A percentile compares a stretch with the other conserved stretches of the same genome.
These are phyloP conservation scores for Rhodotorula kratochvilovae DNA, from an alignment of 768 basidiomycete species.

Conservation along the genomic window DNA sequence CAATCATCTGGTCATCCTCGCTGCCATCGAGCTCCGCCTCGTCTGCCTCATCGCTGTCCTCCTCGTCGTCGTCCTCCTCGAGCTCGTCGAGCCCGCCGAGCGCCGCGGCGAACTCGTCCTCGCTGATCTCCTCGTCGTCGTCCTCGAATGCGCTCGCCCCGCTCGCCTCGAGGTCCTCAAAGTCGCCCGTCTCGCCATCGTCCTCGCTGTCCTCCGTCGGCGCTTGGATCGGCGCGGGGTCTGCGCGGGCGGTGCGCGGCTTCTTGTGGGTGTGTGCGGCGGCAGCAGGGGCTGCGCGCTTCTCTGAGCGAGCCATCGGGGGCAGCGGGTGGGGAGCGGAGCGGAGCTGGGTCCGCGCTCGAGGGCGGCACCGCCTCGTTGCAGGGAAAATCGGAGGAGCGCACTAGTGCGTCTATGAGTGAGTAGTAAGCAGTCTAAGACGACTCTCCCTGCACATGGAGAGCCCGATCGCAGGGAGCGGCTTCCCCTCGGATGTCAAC, in stretches of 20 bases:
- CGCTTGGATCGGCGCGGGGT: background rate
- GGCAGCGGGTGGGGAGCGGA: background rate
- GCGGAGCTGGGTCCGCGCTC: background rate
- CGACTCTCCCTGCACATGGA: background rate
- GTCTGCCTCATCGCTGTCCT: slow-evolving; percentile 36
- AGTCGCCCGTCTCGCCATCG: background rate
- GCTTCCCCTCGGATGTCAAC: background rate
- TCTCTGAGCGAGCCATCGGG: slow-evolving; percentile 5
- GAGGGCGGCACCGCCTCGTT: background rate
- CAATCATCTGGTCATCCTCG: slow-evolving; percentile 32
- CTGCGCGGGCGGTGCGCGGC: slow-evolving; percentile 1
- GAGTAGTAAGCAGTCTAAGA: no score
- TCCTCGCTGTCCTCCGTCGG: background rate
- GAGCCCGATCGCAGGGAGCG: no score
- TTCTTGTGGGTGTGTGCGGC: slow-evolving; percentile 2
- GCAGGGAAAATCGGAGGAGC: background rate
- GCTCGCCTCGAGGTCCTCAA: background rate
- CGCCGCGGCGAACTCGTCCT: slow-evolving; percentile 17
- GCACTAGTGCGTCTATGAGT: no score
- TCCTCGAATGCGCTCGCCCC: background rate
- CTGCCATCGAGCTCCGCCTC: slow-evolving; percentile 17
- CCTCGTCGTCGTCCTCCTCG: slow-evolving; percentile 21
- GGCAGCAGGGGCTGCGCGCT: slow-evolving; percentile 7
- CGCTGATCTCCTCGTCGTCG: slow-evolving; percentile 18
- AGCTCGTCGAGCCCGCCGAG: slow-evolving; percentile 27